Evolutionary conservation across 148 eudicot genomes (phyloP).

Genomic region (Drosera capensis): DNA sequence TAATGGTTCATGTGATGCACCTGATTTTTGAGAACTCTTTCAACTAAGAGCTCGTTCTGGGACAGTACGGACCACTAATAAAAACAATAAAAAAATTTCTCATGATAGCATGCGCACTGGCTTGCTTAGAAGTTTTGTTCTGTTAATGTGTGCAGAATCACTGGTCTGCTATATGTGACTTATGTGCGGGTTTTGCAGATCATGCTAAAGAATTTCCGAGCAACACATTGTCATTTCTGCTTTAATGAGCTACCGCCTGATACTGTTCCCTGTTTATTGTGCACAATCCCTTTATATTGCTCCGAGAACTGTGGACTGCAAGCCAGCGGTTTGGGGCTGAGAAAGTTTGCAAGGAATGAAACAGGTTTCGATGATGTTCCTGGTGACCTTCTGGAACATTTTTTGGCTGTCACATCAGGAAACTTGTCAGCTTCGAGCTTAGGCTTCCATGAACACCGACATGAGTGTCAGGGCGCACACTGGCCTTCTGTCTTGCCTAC

Average conservation of each 20-base stretch:
- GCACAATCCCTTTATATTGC: constrained; percentile 75
- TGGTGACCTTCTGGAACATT: constrained; percentile 37
- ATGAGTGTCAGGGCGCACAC: constrained; percentile 74
- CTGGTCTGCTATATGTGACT: constrained; percentile 6
- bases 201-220: constrained; percentile 66
- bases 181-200: constrained; percentile 34
- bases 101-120: too few species aligned
- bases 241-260: constrained; percentile 68
- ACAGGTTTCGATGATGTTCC: constrained; percentile 20
- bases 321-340: constrained; percentile 43
- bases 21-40: too few species aligned
- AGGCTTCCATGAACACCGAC: constrained; percentile 54
- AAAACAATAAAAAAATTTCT: too few species aligned
- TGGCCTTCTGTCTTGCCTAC: constrained; percentile 92
- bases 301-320: constrained; percentile 48
- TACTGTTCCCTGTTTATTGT: constrained; percentile 60
- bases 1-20: too few species aligned
- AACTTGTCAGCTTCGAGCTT: constrained; percentile 12
- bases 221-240: constrained; percentile 90
- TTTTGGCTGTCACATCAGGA: constrained; percentile 27
- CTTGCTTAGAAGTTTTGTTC: too few species aligned
- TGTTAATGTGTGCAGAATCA: too few species aligned
- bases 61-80: too few species aligned
- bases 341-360: constrained; percentile 6
- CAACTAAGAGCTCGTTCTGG: too few species aligned